These are phyloP conservation scores for Linnemannia exigua DNA, from an alignment of 192 early-diverging fungal genomes.

Conservation along the genomic window DNA sequence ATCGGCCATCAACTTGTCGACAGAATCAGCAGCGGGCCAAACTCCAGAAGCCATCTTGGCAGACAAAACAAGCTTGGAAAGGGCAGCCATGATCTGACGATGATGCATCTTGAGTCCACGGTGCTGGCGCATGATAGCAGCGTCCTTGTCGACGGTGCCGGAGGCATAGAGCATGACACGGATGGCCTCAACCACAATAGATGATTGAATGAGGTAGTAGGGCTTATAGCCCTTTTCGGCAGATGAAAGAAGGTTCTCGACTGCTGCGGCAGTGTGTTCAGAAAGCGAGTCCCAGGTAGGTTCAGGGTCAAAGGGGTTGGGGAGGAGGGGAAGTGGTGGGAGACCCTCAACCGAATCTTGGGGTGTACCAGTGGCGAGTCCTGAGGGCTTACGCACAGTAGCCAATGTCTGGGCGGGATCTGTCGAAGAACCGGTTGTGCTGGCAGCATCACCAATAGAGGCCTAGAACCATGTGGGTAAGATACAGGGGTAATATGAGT, in stretches of 20 bases:
- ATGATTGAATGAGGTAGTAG: slow-evolving; percentile 72
- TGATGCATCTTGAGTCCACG: slow-evolving; percentile 77
- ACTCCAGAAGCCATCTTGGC: slow-evolving; percentile 88
- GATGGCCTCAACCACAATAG: slow-evolving; percentile 81
- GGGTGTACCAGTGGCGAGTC: slow-evolving; percentile 45
- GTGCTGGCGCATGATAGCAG: slow-evolving; percentile 73
- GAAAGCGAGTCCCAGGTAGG: slow-evolving; percentile 69
- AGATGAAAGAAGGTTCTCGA: slow-evolving; percentile 65
- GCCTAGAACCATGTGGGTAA: slow-evolving; percentile 25
- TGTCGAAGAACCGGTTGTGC: slow-evolving; percentile 51
- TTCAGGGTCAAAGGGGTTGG: slow-evolving; percentile 51
- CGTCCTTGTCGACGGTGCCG: slow-evolving; percentile 78
- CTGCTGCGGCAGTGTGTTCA: slow-evolving; percentile 62
- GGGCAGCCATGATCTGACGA: slow-evolving; percentile 80
- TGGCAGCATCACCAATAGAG: slow-evolving; percentile 28
- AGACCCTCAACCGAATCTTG: slow-evolving; percentile 59
- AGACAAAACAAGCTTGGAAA: slow-evolving; percentile 88
- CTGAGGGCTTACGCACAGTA: slow-evolving; percentile 41
- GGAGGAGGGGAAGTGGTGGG: slow-evolving; percentile 45
- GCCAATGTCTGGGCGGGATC: slow-evolving; percentile 49
- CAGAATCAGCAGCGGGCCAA: slow-evolving; percentile 90
- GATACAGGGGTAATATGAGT: background rate
- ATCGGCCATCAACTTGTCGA: slow-evolving; percentile 77
- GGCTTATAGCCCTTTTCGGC: slow-evolving; percentile 71
- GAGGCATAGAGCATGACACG: slow-evolving; percentile 90